Conservation (phyloP, 2,329 filamentous ascomycete genomes). For the Fusarium sarcochroum region DNA sequence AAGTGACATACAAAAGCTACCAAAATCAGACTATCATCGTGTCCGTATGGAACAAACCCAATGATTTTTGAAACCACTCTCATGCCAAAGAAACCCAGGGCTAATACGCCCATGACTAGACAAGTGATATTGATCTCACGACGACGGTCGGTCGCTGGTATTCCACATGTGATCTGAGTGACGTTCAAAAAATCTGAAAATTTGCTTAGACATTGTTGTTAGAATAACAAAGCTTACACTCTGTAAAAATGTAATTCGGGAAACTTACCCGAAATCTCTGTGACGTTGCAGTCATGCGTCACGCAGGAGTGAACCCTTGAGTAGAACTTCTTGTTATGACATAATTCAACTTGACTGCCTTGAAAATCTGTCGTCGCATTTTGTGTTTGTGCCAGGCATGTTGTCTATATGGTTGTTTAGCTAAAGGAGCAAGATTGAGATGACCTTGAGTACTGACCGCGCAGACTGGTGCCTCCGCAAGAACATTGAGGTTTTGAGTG, state of each 20-base stretch:
- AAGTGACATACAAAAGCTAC: neutral
- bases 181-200: neutral
- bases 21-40: slow-evolving; percentile 7
- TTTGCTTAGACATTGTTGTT: neutral
- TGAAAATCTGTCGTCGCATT: no score
- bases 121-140: neutral
- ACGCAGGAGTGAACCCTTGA: no score
- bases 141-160: neutral
- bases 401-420: no score
- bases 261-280: neutral
- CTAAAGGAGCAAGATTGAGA: no score
- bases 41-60: neutral
- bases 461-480: no score
- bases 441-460: no score
- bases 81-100: neutral
- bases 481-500: no score
- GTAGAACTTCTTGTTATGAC: no score
- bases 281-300: neutral
- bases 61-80: neutral
- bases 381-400: no score
- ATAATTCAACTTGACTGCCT: no score
- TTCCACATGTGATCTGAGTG: neutral
- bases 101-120: neutral
- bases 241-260: neutral
- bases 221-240: neutral